These are phyloP conservation scores for Strobilomyces confusus DNA, from an alignment of 768 basidiomycete genomes.

Conservation along the genomic window DNA sequence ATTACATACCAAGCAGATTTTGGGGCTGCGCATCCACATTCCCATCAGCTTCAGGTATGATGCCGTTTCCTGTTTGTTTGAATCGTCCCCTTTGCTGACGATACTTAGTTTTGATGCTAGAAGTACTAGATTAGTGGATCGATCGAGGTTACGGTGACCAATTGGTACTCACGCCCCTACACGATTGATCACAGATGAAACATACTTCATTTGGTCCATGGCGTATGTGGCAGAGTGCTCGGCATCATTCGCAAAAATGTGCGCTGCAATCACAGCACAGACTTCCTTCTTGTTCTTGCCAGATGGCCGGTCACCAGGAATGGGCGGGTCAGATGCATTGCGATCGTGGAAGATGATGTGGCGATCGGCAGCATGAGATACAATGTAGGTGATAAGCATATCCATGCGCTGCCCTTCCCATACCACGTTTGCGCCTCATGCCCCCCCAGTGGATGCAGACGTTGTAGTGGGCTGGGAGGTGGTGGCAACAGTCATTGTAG, in stretches of 20 bases:
- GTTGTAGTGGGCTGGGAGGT: no score
- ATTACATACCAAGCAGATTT: not conserved
- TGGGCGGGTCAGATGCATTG: not conserved
- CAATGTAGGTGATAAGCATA: not conserved
- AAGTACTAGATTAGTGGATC: not conserved
- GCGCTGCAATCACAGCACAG: not conserved
- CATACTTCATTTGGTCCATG: not conserved
- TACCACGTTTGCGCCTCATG: no score
- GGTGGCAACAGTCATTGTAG: no score
- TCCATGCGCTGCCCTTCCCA: not conserved
- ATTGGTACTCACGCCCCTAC: not conserved
- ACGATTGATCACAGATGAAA: not conserved
- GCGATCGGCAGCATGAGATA: not conserved
- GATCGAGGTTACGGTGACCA: not conserved
- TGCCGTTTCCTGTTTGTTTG: not conserved
- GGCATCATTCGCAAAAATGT: not conserved
- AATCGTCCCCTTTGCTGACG: not conserved
- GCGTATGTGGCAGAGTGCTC: not conserved
- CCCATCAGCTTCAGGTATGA: not conserved
- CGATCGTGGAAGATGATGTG: not conserved
- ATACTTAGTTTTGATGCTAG: not conserved
- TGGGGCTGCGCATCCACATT: no score
- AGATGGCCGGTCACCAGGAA: not conserved
- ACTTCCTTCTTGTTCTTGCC: not conserved
- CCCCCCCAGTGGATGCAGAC: no score